Evolutionary conservation across 345 rosid species (phyloP), one percentile per base, ranked within the genome.

Genomic region (Lumnitzera racemosa): DNA sequence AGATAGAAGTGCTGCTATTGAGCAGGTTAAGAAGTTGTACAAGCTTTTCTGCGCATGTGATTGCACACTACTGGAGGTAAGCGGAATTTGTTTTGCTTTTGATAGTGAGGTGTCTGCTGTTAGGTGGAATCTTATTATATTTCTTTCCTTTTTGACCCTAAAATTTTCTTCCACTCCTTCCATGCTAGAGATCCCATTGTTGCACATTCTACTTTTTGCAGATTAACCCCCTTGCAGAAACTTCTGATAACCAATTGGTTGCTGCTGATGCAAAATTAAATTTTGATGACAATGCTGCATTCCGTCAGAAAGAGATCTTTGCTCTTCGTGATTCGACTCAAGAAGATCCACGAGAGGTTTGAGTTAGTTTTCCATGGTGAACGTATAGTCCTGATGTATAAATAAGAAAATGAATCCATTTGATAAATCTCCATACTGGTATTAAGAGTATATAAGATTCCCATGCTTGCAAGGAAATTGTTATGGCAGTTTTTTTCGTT

Each of bases 181-280:
- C 62, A 27, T 27, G 31, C 31, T 27, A 5, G 31, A 14, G 23
- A 15, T 24, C 54, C 12, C 62, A 55, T 68, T 64, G 60, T 65
- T 50, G 47, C 47, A 51, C 12, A 23, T 49, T 54, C 47, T 51
- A 53, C 51, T 25, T 60, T 68, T 61, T 56, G 49, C 82, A 95
- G 99, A 88, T 95, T 73, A 95, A 95, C 81, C 99, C 99, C 52
- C 81, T 95, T 17, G 97, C 95, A 0, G 99, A 95, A 83, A 90
- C 96, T 66, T 71, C 99, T 65, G 81, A 76, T 55, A 88, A 79
- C 31, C 80, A 79, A 62, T 70, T 95, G 81, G 96, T 95, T 60
- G 99, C 99, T 71, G 99, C 99, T 67, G 99, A 95, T 88, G 99
- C 99, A 58, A 95, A 95, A 69, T 71, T 95, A 83, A 95, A 95